Conservation (phyloP, 2,329 filamentous ascomycete species). For the Scedosporium minutisporum region DNA sequence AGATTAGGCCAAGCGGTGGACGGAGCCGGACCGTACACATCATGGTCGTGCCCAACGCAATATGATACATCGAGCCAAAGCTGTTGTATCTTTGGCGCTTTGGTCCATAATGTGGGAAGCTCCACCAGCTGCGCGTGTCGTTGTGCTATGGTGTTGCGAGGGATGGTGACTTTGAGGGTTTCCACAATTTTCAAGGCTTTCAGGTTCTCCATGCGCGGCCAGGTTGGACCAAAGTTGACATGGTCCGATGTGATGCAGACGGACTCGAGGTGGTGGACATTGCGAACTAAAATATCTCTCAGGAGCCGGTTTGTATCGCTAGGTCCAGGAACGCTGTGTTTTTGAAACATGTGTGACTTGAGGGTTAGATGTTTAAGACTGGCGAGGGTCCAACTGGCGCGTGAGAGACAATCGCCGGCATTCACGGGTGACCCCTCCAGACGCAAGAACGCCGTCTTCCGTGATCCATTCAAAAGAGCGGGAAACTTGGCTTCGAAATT, state of each 20-base stretch:
- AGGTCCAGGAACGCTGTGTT: background rate
- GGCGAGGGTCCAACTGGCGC: slow-evolving; percentile 2
- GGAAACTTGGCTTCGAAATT: slow-evolving; percentile 4
- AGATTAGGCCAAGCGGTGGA: slow-evolving; percentile 18
- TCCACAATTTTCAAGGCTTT: slow-evolving; percentile 5
- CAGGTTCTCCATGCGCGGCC: slow-evolving; percentile 10
- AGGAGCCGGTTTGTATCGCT: slow-evolving; percentile 5
- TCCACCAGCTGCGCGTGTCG: slow-evolving; percentile 2
- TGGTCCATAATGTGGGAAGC: slow-evolving; percentile 4
- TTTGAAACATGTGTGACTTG: slow-evolving; percentile 2
- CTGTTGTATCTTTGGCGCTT: slow-evolving; percentile 22
- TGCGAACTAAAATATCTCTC: background rate
- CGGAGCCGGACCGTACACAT: background rate
- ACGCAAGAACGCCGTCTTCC: background rate
- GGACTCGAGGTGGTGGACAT: background rate
- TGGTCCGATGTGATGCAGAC: background rate
- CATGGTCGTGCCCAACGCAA: slow-evolving; percentile 9
- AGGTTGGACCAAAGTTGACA: slow-evolving; percentile 15
- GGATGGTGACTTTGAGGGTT: background rate
- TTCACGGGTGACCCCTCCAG: slow-evolving; percentile 1
- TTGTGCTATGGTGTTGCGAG: background rate
- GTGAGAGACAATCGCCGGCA: background rate
- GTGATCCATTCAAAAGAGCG: slow-evolving; percentile 1
- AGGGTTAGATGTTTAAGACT: background rate
- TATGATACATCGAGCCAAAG: slow-evolving; percentile 20